Conservation (phyloP, 495 filamentous ascomycete species). For the Margaritispora aquatica region DNA sequence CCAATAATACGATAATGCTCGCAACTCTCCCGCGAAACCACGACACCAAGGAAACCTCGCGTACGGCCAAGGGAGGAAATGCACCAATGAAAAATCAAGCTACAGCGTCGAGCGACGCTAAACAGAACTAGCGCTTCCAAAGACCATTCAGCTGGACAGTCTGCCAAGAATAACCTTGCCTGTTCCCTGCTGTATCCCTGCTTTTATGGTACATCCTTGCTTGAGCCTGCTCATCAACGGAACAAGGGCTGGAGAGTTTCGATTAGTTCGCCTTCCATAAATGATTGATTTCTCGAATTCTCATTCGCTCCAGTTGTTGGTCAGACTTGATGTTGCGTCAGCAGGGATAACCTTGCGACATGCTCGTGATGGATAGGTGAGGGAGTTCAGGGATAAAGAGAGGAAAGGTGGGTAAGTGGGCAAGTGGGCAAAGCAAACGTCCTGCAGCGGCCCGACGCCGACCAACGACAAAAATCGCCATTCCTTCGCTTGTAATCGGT, state of each 20-base stretch:
- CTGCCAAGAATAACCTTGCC: conserved; percentile 4
- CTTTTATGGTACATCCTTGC: neutral
- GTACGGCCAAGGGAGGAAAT: neutral
- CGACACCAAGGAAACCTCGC: neutral
- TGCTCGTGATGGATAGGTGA: too few species aligned
- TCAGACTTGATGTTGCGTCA: neutral
- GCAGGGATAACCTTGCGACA: neutral
- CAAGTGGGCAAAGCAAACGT: conserved; percentile 9
- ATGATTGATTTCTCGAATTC: neutral
- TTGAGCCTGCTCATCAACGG: conserved; percentile 10
- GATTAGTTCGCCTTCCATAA: neutral
- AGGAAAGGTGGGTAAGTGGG: too few species aligned
- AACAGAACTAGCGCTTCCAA: conserved; percentile 11
- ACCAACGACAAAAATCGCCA: conserved; percentile 8
- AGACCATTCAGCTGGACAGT: conserved; percentile 21
- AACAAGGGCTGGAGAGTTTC: neutral
- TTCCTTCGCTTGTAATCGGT: too few species aligned
- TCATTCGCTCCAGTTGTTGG: neutral
- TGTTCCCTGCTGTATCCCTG: neutral
- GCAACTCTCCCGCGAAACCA: neutral
- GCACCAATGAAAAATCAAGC: too few species aligned
- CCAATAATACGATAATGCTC: too few species aligned
- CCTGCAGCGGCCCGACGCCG: conserved; percentile 24
- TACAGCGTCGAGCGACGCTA: neutral
- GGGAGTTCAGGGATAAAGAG: neutral